These are phyloP conservation scores for Agaricus sinodeliciosus DNA, from an alignment of 768 basidiomycete species.

Conservation along the genomic window DNA sequence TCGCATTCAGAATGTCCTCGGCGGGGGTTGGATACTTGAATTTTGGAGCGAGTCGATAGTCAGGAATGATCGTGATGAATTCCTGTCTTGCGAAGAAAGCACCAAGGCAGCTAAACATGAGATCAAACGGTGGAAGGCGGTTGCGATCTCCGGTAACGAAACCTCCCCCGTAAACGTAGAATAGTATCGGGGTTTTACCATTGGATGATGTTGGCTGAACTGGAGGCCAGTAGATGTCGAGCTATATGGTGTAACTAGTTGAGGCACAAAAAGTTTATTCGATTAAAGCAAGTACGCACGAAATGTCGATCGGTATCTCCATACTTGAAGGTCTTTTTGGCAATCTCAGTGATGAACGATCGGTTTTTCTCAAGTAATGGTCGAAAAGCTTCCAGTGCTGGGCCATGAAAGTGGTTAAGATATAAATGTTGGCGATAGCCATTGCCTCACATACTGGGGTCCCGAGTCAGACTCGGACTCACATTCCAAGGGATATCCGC, in stretches of 20 bases:
- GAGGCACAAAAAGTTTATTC: not conserved
- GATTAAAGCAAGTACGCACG: constrained; percentile 20
- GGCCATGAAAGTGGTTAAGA: not conserved
- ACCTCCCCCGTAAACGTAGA: constrained; percentile 66
- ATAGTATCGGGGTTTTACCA: constrained; percentile 41
- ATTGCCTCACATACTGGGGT: not conserved
- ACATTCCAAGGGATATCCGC: not conserved
- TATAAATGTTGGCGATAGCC: too few species aligned
- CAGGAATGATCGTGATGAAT: constrained; percentile 58
- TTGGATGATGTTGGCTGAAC: constrained; percentile 15
- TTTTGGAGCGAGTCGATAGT: constrained; percentile 59
- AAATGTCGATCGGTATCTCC: constrained; percentile 46
- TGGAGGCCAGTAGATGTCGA: constrained; percentile 61
- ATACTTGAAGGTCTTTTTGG: constrained; percentile 51
- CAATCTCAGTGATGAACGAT: constrained; percentile 37
- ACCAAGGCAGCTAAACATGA: constrained; percentile 51
- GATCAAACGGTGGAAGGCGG: constrained; percentile 35
- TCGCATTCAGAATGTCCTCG: constrained; percentile 54
- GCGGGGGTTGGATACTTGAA: constrained; percentile 48
- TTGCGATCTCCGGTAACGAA: constrained; percentile 46
- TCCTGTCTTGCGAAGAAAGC: constrained; percentile 56
- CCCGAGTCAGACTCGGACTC: not conserved
- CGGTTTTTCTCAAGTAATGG: constrained; percentile 45
- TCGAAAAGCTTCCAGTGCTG: constrained; percentile 43
- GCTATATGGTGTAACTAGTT: constrained; percentile 25